Base-by-base conservation (phyloP, 768 basidiomycete species). In the Amyloporia xantha region DNA sequence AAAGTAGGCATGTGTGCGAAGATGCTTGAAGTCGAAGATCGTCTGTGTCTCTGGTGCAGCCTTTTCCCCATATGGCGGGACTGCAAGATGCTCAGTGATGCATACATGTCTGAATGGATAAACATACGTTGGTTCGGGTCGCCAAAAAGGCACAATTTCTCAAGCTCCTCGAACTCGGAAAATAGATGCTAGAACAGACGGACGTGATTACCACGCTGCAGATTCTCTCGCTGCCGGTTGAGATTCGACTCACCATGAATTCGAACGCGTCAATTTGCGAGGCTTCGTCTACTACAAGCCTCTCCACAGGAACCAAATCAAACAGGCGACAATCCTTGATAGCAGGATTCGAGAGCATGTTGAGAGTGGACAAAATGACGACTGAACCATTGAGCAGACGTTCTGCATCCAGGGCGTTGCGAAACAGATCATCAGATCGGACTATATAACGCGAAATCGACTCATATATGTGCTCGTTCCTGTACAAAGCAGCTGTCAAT, bases 211-310 rank as follows among this genome's bases (percentile, higher is more conserved):
- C n/a, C n/a, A n/a, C n/a, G n/a, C n/a, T n/a, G n/a, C n/a, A n/a
- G n/a, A n/a, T n/a, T n/a, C n/a, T n/a, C n/a, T n/a, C n/a, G 6
- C n/a, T n/a, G 44, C 19, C 26, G 44, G 15, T 7, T 33, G 15
- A 33, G 30, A 33, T 33, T 33, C 30, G 30, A 33, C 63, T 37
- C 15, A 77, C 76, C 67, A 79, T 56, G 49, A 73, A 78, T 23
- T 76, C 74, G 23, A 70, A 71, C 3, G 68, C 58, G 21, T 72
- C 70, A 17, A 78, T 76, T 45, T 77, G 75, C 6, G 75, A 77
- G 2, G 75, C 78, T 59, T 80, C 77, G 48, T 80, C 78, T n/a
- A 79, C 63, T n/a, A 80, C 66, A 1, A 79, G 66, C n/a, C 66
- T 62, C 21, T 66, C 68, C 19, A 77, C 60, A 1, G 75, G 75